Conservation (phyloP, 441 rosid genomes). For the Theobroma grandiflorum region DNA sequence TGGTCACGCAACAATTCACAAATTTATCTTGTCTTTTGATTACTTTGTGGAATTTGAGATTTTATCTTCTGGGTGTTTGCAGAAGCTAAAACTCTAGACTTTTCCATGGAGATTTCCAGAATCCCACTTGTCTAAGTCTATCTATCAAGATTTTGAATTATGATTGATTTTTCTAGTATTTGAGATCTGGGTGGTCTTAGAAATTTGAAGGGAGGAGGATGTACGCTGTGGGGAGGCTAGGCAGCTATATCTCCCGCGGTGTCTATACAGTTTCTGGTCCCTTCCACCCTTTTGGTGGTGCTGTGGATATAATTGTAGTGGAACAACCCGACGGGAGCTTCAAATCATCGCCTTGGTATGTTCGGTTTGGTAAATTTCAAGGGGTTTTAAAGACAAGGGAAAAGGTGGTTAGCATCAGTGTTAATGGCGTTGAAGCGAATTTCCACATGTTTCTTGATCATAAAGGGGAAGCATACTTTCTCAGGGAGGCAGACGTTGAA, state of each 20-base stretch:
- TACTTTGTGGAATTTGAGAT: conserved; percentile 19
- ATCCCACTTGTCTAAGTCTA: not conserved
- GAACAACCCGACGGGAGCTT: conserved; percentile 93
- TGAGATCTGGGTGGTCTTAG: conserved; percentile 34
- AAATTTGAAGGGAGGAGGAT: conserved; percentile 42
- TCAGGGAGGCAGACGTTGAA: conserved; percentile 67
- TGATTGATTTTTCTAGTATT: conserved; percentile 36
- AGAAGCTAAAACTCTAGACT: conserved; percentile 25
- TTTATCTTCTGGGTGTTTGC: conserved; percentile 33
- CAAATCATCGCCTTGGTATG: conserved; percentile 98
- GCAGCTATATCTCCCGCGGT: conserved; percentile 85
- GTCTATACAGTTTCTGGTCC: conserved; percentile 89
- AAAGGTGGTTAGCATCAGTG: conserved; percentile 66
- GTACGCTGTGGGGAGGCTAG: conserved; percentile 89
- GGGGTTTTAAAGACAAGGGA: conserved; percentile 86
- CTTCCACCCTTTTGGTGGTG: conserved; percentile 98
- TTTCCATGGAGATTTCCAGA: conserved; percentile 6
- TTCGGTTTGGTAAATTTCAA: conserved; percentile 94
- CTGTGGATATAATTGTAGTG: conserved; percentile 94
- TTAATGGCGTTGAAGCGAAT: conserved; percentile 81
- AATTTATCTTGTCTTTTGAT: not conserved
- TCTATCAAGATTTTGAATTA: conserved; percentile 28
- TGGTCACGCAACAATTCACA: conserved; percentile 13
- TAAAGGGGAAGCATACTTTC: conserved; percentile 93
- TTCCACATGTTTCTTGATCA: conserved; percentile 90